Percentiles rank a stretch among this genome's conserved stretches.
Conservation (phyloP, 169 alveolate species). For the Eimeria praecox region DNA sequence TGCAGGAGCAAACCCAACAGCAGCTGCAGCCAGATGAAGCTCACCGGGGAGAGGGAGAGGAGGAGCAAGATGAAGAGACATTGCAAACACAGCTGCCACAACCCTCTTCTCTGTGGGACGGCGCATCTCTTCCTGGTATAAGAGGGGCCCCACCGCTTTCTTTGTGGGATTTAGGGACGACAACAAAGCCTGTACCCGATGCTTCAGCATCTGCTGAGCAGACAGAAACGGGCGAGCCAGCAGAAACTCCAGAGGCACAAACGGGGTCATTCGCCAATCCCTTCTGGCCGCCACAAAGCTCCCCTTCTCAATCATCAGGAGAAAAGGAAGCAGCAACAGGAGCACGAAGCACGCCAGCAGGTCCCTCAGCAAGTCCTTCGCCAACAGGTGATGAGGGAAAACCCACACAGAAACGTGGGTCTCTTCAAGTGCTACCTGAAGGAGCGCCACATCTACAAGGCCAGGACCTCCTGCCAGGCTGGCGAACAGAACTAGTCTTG, state of each 20-base stretch:
- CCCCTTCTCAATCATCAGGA: background rate
- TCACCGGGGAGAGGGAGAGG: background rate
- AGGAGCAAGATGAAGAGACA: background rate
- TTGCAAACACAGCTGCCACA: background rate
- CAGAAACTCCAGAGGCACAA: background rate
- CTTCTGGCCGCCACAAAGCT: background rate
- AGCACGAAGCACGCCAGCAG: background rate
- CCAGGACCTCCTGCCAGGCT: constrained; percentile 68
- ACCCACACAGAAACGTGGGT: background rate
- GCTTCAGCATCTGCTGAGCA: background rate
- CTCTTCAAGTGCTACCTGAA: background rate
- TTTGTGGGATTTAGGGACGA: background rate
- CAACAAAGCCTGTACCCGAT: background rate
- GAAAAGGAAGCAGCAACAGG: background rate
- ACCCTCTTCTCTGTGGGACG: background rate
- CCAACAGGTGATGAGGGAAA: background rate
- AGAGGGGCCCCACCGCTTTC: constrained; percentile 31
- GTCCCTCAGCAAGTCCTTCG: constrained; percentile 6
- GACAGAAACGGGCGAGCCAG: background rate
- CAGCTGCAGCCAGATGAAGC: constrained; percentile 7
- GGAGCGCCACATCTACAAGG: constrained; percentile 42
- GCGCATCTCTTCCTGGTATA: constrained; percentile 1
- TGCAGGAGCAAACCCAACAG: constrained; percentile 14
- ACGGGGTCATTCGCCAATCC: background rate
- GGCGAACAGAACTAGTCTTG: constrained; percentile 78